A percentile compares a stretch with the other conserved stretches of the same genome.
Conservation (phyloP, 495 filamentous ascomycete species). For the Xylaria cubensis region DNA sequence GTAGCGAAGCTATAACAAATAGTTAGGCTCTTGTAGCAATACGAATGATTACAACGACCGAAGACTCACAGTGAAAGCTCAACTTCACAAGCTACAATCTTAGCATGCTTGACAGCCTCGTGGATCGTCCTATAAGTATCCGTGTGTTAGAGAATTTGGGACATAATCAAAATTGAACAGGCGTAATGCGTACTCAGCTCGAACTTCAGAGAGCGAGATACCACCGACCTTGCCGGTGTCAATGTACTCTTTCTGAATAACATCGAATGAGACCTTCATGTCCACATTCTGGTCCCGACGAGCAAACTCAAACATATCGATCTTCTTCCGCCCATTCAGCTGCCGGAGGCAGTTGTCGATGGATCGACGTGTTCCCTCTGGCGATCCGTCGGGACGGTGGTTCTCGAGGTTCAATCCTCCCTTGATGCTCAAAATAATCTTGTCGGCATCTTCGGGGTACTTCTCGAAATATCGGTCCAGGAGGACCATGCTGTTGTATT, state of each 20-base stretch:
- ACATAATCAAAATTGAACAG: not conserved
- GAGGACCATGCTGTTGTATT: conserved; percentile 70
- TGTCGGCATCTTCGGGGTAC: conserved; percentile 71
- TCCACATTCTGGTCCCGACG: conserved; percentile 69
- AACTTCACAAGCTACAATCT: conserved; percentile 77
- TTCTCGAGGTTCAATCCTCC: conserved; percentile 54
- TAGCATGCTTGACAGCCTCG: conserved; percentile 70
- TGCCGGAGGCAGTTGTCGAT: conserved; percentile 70
- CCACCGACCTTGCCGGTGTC: conserved; percentile 80
- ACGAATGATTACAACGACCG: conserved; percentile 61
- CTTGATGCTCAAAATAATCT: conserved; percentile 71
- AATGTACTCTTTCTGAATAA: conserved; percentile 65
- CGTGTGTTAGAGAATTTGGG: not conserved
- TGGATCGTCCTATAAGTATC: conserved; percentile 63
- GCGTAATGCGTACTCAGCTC: conserved; percentile 52
- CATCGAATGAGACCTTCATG: conserved; percentile 56
- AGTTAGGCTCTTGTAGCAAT: conserved; percentile 67
- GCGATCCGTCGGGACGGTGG: conserved; percentile 61
- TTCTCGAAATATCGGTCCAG: conserved; percentile 69
- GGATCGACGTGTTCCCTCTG: conserved; percentile 65
- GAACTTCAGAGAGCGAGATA: conserved; percentile 77
- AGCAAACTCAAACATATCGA: conserved; percentile 84
- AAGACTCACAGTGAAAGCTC: conserved; percentile 72
- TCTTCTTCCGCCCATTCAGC: conserved; percentile 74
- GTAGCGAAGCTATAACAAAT: conserved; percentile 50